These are phyloP conservation scores for Dalbergia cochinchinensis DNA, from an alignment of 306 rosid genomes.

Conservation along the genomic window DNA sequence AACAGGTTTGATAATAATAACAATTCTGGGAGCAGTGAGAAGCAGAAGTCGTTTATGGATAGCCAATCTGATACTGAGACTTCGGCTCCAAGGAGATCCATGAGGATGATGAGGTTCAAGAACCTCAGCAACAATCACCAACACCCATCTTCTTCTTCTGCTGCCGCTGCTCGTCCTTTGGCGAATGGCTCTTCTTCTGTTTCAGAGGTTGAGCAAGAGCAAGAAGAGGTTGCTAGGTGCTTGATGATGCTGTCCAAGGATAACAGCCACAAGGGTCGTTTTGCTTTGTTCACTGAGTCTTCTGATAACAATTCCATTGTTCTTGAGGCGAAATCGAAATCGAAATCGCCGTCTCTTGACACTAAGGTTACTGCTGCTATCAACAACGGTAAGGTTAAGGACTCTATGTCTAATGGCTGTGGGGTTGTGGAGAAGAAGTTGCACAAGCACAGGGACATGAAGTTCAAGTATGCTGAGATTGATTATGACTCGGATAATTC, in stretches of 20 bases:
- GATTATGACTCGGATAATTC: constrained; percentile 64
- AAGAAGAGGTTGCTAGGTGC: constrained; percentile 75
- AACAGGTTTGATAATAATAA: constrained; percentile 6
- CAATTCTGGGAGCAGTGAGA: constrained; percentile 46
- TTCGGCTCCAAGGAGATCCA: constrained; percentile 58
- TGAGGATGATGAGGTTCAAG: constrained; percentile 60
- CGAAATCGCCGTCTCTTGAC: constrained; percentile 58
- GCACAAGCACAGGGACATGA: constrained; percentile 34
- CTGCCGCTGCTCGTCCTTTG: background rate
- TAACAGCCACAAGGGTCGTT: constrained; percentile 51
- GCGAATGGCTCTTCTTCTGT: constrained; percentile 53
- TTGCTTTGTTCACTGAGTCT: constrained; percentile 65
- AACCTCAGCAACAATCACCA: constrained; percentile 35
- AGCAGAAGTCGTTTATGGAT: constrained; percentile 65
- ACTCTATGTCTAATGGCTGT: constrained; percentile 41
- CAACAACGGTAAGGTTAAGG: constrained; percentile 36
- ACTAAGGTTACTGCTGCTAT: constrained; percentile 29
- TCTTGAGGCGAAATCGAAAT: constrained; percentile 53
- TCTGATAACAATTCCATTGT: constrained; percentile 74
- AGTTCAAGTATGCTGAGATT: constrained; percentile 51
- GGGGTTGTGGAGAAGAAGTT: constrained; percentile 49
- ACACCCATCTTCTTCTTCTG: constrained; percentile 22
- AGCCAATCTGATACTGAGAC: constrained; percentile 76
- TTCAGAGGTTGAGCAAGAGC: constrained; percentile 68
- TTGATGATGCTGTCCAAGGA: constrained; percentile 83